Conservation (phyloP, 108 stramenopile genomes). For the Asterionellopsis glacialis region DNA sequence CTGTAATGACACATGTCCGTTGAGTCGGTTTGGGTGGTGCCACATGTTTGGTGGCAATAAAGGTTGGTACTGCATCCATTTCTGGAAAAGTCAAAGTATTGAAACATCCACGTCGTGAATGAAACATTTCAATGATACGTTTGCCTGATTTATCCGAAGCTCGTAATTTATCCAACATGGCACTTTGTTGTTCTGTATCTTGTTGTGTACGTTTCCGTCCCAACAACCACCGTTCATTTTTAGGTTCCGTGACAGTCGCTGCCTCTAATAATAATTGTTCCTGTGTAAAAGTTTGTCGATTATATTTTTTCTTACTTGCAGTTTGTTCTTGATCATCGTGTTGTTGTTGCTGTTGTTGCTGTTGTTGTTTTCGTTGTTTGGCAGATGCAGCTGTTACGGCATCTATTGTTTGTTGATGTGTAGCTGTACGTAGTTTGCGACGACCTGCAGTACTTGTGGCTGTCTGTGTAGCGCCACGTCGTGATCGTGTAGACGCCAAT, state of each 20-base stretch:
- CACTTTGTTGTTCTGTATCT: constrained; percentile 26
- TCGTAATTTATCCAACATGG: constrained; percentile 5
- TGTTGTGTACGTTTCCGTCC: constrained; percentile 57
- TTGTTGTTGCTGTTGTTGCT: constrained; percentile 3
- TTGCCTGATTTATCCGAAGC: constrained; percentile 12
- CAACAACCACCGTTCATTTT: constrained; percentile 72
- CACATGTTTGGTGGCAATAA: constrained; percentile 35
- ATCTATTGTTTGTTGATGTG: not conserved
- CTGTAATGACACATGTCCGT: constrained; percentile 64
- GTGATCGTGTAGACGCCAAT: constrained; percentile 12
- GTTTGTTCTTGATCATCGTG: not conserved
- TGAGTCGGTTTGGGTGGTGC: constrained; percentile 9
- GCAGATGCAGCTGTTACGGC: not conserved
- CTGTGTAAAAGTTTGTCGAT: constrained; percentile 50
- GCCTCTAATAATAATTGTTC: constrained; percentile 85
- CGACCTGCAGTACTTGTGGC: not conserved
- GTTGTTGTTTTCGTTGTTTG: constrained; percentile 2
- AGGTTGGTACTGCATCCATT: constrained; percentile 77
- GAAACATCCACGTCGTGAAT: constrained; percentile 62
- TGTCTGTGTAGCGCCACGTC: constrained; percentile 6
- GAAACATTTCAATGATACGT: constrained; percentile 40
- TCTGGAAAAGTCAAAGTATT: constrained; percentile 79
- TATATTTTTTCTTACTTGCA: constrained; percentile 9
- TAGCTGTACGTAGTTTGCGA: not conserved
- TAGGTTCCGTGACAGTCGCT: constrained; percentile 59